Evolutionary conservation across 768 basidiomycete species (phyloP).

Genomic region (Dendrothele bispora): DNA sequence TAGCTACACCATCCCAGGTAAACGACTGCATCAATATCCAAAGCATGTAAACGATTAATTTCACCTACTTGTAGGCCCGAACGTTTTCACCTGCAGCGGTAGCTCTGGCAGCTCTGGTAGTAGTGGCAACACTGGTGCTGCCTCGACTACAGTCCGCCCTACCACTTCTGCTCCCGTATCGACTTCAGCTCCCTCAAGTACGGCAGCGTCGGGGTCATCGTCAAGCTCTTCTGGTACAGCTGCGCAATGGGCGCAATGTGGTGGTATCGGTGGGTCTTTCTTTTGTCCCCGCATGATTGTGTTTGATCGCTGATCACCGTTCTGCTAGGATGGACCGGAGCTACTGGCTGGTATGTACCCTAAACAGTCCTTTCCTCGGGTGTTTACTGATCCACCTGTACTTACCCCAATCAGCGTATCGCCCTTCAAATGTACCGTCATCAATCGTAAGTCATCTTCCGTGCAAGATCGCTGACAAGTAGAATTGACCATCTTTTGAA

Average conservation of each 20-base stretch:
- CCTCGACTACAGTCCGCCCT: background rate
- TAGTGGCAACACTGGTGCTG: background rate
- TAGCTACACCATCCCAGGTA: slow-evolving; percentile 17
- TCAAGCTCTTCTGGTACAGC: background rate
- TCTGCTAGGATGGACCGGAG: slow-evolving; percentile 6
- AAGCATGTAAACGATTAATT: background rate
- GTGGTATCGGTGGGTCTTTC: background rate
- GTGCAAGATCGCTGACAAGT: too few relatives aligned
- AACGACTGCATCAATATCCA: background rate
- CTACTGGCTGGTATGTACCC: too few relatives aligned
- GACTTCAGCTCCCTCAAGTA: background rate
- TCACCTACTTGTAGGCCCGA: slow-evolving; percentile 21
- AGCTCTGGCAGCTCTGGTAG: background rate
- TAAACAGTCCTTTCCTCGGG: too few relatives aligned
- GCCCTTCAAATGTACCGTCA: background rate
- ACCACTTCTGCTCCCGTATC: background rate
- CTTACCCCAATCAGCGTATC: slow-evolving; percentile 1
- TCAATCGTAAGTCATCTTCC: slow-evolving; percentile 1
- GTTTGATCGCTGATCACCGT: background rate
- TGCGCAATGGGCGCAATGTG: slow-evolving; percentile 5
- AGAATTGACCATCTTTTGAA: too few relatives aligned
- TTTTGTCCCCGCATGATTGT: background rate
- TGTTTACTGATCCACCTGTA: too few relatives aligned
- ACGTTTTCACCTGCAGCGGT: slow-evolving; percentile 27
- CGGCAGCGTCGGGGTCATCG: background rate